Base-by-base conservation (phyloP, 2,329 filamentous ascomycete species). In the Phialemonium atrogriseum region DNA sequence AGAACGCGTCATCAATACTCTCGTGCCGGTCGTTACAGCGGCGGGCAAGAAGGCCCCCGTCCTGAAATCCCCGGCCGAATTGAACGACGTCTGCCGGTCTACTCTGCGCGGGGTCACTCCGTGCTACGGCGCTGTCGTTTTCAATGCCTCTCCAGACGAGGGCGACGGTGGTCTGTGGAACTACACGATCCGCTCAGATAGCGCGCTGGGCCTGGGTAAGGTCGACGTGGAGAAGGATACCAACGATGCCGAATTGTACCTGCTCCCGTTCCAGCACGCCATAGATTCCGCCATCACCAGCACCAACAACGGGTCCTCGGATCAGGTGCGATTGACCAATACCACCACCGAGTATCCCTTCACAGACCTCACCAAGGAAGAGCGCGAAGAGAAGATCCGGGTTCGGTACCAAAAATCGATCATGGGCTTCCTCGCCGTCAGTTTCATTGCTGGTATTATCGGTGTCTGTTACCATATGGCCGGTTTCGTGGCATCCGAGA, bases 401-500 rank as follows among this genome's bases (percentile, higher is more conserved):
- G 62, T 68, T 8, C 54, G 70, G 5, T 94, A 87, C 52, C 85
- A 88, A 68, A 64, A 67, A 2, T 68, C 77, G 3, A 72, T 94
- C 36, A 80, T 84, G 47, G 76, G 80, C 44, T 84, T 85, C 41
- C 66, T 94, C 41, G 85, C 69, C 11, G 77, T 93, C 13, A 78
- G 79, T 1, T 86, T 93, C 49, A 77, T 93, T 46, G 74, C 87
- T 30, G 81, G 78, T 13, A 70, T 91, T 33, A 77, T 91, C 27
- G 85, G 84, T 33, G 73, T 94, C 16, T 80, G 80, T 22, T 95
- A 94, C 52, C 87, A 95, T 48, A 65, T 94, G 35, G 84, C 85
- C 0, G 88, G 88, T 7, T 77, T 88, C 46, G 80, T 94, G 52
- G 87, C 88, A 7, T 77, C 79, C 2, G 88, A 95, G 58, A 69